Evolutionary conservation across 2,329 filamentous ascomycete genomes (phyloP).

Genomic region (Ceratocystis cubensis): DNA sequence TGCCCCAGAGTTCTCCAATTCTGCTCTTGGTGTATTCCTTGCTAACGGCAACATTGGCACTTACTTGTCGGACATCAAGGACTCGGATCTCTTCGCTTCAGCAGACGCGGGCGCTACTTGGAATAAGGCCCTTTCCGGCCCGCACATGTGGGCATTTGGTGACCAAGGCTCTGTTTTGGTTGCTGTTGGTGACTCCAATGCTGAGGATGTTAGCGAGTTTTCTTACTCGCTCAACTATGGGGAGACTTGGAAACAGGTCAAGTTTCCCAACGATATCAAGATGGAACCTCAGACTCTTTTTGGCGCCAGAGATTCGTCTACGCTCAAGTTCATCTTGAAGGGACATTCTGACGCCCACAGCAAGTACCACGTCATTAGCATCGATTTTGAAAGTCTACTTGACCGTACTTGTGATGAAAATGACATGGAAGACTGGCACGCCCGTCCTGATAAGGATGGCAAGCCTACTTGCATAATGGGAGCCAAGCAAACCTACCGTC

Average conservation of each 20-base stretch:
- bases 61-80: constrained; percentile 52
- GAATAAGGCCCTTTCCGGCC: constrained; percentile 60
- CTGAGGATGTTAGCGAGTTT: constrained; percentile 45
- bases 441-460: constrained; percentile 65
- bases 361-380: constrained; percentile 53
- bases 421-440: constrained; percentile 82
- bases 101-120: constrained; percentile 83
- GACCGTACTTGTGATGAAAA: constrained; percentile 63
- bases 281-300: constrained; percentile 64
- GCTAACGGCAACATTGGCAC: constrained; percentile 83
- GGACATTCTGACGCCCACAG: constrained; percentile 43
- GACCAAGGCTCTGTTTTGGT: constrained; percentile 83
- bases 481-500: constrained; percentile 73
- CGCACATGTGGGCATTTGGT: constrained; percentile 93
- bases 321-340: constrained; percentile 74
- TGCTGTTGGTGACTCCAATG: constrained; percentile 61
- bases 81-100: constrained; percentile 76
- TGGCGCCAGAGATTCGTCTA: constrained; percentile 85
- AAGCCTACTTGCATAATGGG: constrained; percentile 89
- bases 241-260: constrained; percentile 61
- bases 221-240: constrained; percentile 83
- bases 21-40: constrained; percentile 86
- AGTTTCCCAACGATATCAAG: constrained; percentile 53
- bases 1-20: constrained; percentile 83
- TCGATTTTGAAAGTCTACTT: constrained; percentile 75